Percentiles rank a stretch among this genome's conserved stretches.
phyloP scores from a whole-genome alignment of 257 asterid genomes.

The Gardenia jasminoides region DNA sequence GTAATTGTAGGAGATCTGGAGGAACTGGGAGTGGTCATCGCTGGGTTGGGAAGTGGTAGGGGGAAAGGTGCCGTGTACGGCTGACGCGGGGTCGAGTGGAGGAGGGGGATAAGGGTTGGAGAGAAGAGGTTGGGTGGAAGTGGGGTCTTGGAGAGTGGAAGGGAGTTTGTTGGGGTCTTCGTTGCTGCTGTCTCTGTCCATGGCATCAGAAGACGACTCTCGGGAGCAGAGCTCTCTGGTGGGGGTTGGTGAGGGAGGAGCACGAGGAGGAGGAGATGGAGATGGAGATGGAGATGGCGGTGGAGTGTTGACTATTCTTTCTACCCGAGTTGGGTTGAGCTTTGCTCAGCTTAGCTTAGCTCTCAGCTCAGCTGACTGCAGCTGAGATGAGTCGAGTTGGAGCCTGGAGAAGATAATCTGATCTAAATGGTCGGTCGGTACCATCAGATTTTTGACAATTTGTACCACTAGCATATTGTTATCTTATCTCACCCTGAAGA shows the following conservation, averaged over 20 bases:
- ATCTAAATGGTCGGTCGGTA: background rate
- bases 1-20: slow-evolving; percentile 87
- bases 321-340: background rate
- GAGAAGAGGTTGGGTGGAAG: slow-evolving; percentile 33
- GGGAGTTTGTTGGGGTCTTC: slow-evolving; percentile 61
- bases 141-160: slow-evolving; percentile 34
- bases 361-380: too few relatives aligned
- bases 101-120: slow-evolving; percentile 21
- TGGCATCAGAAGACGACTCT: slow-evolving; percentile 7
- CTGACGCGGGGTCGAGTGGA: slow-evolving; percentile 15
- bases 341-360: slow-evolving; percentile 6
- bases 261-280: slow-evolving; percentile 12
- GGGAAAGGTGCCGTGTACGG: slow-evolving; percentile 28
- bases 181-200: slow-evolving; percentile 24
- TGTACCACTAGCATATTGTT: too few relatives aligned
- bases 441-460: background rate
- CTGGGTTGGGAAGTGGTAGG: slow-evolving; percentile 50
- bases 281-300: slow-evolving; percentile 10
- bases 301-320: slow-evolving; percentile 19
- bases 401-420: background rate
- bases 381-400: too few relatives aligned
- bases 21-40: slow-evolving; percentile 63
- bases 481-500: background rate
- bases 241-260: slow-evolving; percentile 9
- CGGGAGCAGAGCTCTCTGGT: background rate